Base-by-base conservation (phyloP, 2,329 filamentous ascomycete species). In the Arthrobotrys musiformis region DNA sequence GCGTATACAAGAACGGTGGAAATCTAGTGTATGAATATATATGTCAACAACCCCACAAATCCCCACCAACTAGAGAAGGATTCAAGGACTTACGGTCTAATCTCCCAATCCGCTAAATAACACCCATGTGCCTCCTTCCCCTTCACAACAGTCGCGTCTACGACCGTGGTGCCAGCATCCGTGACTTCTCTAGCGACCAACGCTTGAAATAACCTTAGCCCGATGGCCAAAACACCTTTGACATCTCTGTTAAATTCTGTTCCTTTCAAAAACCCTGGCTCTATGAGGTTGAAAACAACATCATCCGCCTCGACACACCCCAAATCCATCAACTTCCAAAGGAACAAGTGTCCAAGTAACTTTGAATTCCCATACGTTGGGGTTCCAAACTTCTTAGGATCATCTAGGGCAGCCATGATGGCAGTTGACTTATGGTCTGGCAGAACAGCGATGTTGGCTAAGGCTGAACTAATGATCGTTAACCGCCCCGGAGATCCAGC, bases 71-170 rank as follows among this genome's bases (percentile, higher is more conserved):
- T n/a, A 52, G 19, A 40, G 7, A 6, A 22, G 24, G n/a, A 11
- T 35, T 44, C 4, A 17, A 24, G 24, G 15, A 83, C 86, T 84
- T 81, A 87, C 84, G 85, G 84, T 2, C 79, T 78, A 17, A 87
- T 84, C 6, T 85, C 81, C 83, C 85, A 87, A 56, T 85, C 84
- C 83, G 85, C 86, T 0, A 88, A 44, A 73, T 86, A 87, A 50
- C 84, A 86, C 0, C 86, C 86, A 79, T 89, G 87, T 0, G 85
- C 85, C 79, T 87, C 86, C 48, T 83, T 83, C 0, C 86, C 87
- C 64, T 87, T 84, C 0, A 82, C 81, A 0, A 85, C 82, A 0
- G 81, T 82, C 0, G 86, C 86, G 79, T 88, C 85, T 0, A 88
- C 69, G 79, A 86, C 87, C 0, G 84, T 85, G 52, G 83, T 85